A percentile compares a stretch with the other conserved stretches of the same genome.
These are phyloP conservation scores for Boletus pseudo-olivaceus DNA, from an alignment of 768 basidiomycete genomes.

Conservation along the genomic window DNA sequence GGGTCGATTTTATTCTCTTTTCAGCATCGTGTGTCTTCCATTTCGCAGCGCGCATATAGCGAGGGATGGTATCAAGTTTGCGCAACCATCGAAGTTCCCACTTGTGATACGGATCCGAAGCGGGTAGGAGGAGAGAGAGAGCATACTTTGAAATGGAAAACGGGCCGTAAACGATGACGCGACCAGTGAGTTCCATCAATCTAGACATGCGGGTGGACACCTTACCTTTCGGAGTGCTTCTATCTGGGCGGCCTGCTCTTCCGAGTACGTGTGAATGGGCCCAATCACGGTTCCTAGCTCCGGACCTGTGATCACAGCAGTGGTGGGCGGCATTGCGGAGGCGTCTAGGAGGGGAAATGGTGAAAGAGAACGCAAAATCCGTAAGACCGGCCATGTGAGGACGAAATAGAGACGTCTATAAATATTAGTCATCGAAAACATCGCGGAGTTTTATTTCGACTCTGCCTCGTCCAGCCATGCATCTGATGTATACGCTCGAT, in stretches of 20 bases:
- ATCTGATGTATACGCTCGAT: conserved; percentile 93
- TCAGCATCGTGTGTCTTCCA: conserved; percentile 78
- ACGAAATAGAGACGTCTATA: not conserved
- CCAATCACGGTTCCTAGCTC: conserved; percentile 48
- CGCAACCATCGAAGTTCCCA: conserved; percentile 81
- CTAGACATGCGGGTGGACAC: not conserved
- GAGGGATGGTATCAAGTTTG: conserved; percentile 56
- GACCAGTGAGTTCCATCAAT: not conserved
- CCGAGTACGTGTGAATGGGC: conserved; percentile 59
- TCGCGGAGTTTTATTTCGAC: conserved; percentile 17
- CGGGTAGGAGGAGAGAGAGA: conserved; percentile 56
- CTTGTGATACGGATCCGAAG: conserved; percentile 63
- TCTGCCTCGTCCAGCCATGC: conserved; percentile 58
- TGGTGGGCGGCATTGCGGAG: conserved; percentile 38
- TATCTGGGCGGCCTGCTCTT: conserved; percentile 59
- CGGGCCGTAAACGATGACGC: not conserved
- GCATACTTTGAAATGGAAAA: conserved; percentile 51
- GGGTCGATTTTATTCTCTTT: conserved; percentile 69
- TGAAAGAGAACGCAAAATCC: not conserved
- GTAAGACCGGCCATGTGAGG: not conserved
- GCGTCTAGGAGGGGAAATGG: not conserved
- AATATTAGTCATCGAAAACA: not conserved
- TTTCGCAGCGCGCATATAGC: conserved; percentile 84
- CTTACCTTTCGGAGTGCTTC: conserved; percentile 59
- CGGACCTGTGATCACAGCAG: conserved; percentile 53